Evolutionary conservation across 805 yeast species (phyloP).

Genomic region (Cyberlindnera euphorbiae): DNA sequence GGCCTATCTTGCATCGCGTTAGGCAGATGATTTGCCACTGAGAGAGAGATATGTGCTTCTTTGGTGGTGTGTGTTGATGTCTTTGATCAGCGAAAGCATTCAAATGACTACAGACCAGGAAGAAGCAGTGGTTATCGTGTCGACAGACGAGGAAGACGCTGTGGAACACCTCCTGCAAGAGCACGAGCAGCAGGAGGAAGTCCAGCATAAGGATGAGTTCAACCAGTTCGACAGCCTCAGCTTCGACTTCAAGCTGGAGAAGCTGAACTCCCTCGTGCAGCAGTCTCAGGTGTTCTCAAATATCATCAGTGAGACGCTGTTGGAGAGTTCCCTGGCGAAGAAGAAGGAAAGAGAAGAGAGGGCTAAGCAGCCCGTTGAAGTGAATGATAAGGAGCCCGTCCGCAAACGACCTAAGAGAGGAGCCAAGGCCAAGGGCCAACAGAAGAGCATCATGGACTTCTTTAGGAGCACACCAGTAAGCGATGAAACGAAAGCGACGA

Average conservation of each 20-base stretch:
- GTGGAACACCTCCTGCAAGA: constrained; percentile 15
- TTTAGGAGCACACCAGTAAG: constrained; percentile 15
- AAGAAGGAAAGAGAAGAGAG: constrained; percentile 23
- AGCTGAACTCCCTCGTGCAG: constrained; percentile 72
- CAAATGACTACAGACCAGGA: constrained; percentile 4
- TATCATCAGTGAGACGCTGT: constrained; percentile 75
- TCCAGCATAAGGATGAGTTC: constrained; percentile 8
- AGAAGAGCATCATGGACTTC: constrained; percentile 22
- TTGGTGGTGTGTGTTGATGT: no score
- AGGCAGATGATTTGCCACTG: no score
- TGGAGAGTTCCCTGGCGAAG: constrained; percentile 41
- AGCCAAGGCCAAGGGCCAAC: constrained; percentile 3
- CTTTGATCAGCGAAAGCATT: no score
- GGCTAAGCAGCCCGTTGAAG: constrained; percentile 6
- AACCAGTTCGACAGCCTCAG: constrained; percentile 36
- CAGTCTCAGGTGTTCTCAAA: constrained; percentile 84
- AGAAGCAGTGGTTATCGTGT: neutral
- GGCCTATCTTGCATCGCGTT: no score
- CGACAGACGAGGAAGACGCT: constrained; percentile 16
- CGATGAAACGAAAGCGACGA: constrained; percentile 22
- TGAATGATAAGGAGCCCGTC: constrained; percentile 8
- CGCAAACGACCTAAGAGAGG: constrained; percentile 20
- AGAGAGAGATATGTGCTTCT: no score
- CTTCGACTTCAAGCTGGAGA: constrained; percentile 53
- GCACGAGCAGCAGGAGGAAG: constrained; percentile 7